These are phyloP conservation scores for Melaleuca alternifolia DNA, from an alignment of 345 rosid species.

Conservation along the genomic window DNA sequence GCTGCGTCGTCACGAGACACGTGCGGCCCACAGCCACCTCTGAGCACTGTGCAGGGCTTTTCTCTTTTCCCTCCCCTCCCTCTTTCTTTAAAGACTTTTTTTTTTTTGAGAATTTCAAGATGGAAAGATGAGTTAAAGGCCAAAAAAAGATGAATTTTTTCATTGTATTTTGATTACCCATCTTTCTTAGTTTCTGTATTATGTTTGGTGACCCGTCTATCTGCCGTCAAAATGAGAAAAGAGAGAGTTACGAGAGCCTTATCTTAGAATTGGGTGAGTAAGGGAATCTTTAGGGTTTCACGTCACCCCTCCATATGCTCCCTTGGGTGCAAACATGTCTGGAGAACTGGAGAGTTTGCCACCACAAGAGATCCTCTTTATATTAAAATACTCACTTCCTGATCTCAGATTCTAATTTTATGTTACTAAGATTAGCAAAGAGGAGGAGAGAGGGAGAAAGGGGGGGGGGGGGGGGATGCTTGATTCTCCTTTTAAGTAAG, in stretches of 20 bases:
- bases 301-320: slow-evolving; percentile 19
- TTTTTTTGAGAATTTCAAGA: not conserved
- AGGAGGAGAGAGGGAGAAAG: not conserved
- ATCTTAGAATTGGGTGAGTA: not conserved
- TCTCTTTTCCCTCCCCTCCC: not conserved
- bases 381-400: not conserved
- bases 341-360: slow-evolving; percentile 12
- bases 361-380: not conserved
- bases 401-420: not conserved
- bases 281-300: slow-evolving; percentile 35
- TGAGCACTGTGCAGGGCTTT: not conserved
- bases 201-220: not conserved
- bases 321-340: slow-evolving; percentile 39
- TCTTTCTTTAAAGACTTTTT: not conserved
- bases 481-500: slow-evolving; percentile 6
- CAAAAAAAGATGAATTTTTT: not conserved
- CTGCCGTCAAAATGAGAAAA: not conserved
- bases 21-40: slow-evolving; percentile 17
- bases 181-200: not conserved
- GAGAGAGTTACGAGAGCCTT: not conserved
- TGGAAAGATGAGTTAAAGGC: not conserved
- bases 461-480: not conserved
- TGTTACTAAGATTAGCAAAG: not conserved
- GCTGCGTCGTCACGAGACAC: slow-evolving; percentile 25
- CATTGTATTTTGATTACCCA: not conserved